Evolutionary conservation across 1,284 basidiomycete genomes (phyloP), one percentile per base, ranked within the genome.

Genomic region (Ustilago nuda): DNA sequence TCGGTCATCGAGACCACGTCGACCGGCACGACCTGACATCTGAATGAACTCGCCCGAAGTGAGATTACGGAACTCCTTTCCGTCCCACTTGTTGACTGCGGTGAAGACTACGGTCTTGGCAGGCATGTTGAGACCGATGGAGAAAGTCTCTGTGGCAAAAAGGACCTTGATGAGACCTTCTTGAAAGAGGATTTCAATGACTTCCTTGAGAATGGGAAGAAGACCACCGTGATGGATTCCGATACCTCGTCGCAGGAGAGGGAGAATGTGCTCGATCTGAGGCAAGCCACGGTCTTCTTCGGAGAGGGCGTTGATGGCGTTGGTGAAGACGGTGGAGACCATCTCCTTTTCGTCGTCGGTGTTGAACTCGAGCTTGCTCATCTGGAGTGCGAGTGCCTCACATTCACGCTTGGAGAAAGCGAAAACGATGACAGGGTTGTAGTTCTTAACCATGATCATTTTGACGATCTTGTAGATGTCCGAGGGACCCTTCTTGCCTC

Each of bases 71-170:
- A 98, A 97, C 82, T 97, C 94, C 60, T 91, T 91, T 5, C 97
- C 97, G 85, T 99, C 97, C 83, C 95, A 99, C 87, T 98, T 99
- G 78, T 94, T 91, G 8, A 95, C 93, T 2, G 92, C 90, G 0
- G 95, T 98, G 89, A 99, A 98, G 27, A 99, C 96, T 61, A 99
- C 97, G 8, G 97, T 99, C 88, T 98, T 98, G 39, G 97, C 97
- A 12, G 97, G 97, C 97, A 99, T 99, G 88, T 99, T 99, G 59
- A 99, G 89, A 63, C 97, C 96, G 80, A 99, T 99, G 5, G 95
- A 98, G 88, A 99, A 99, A 0, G 97, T 99, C 87, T 99, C 97
- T 0, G 97, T 99, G 2, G 97, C 97, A 83, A 99, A 99, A 43
- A 99, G 90, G 27, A 95, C 95, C 86, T 99, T 99, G 89, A 99